Percentiles rank a stretch among this genome's conserved stretches.
Conservation (phyloP, 116 monocot genomes). For the Posidonia oceanica region DNA sequence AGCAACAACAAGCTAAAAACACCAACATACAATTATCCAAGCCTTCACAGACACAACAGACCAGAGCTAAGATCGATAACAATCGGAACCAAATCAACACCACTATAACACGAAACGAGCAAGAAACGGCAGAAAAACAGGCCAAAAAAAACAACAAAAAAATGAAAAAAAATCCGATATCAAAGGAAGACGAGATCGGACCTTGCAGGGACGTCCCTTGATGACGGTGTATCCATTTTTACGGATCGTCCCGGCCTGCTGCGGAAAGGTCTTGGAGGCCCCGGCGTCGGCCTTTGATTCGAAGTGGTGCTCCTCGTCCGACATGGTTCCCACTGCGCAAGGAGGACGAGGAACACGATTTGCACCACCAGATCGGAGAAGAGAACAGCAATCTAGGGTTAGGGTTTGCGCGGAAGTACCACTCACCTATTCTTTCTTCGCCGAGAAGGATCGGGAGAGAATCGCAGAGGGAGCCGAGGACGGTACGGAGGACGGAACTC, state of each 20-base stretch:
- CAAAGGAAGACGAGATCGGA: not conserved
- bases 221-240: conserved; percentile 35
- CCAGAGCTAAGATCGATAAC: too few relatives aligned
- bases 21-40: not conserved
- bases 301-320: conserved; percentile 46
- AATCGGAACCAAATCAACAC: too few relatives aligned
- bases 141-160: not conserved
- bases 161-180: not conserved
- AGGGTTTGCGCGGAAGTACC: too few relatives aligned
- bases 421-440: too few relatives aligned
- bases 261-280: conserved; percentile 39
- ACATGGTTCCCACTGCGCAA: conserved; percentile 7
- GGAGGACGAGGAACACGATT: not conserved
- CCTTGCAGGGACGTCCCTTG: conserved; percentile 44
- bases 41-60: not conserved
- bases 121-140: not conserved
- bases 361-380: too few relatives aligned
- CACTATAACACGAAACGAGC: too few relatives aligned
- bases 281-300: conserved; percentile 41
- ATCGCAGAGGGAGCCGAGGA: too few relatives aligned
- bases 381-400: too few relatives aligned
- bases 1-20: not conserved
- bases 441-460: too few relatives aligned
- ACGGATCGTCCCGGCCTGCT: conserved; percentile 32
- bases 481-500: too few relatives aligned